Conservation (phyloP, 208 protist genomes). For the Leishmania tarentolae region DNA sequence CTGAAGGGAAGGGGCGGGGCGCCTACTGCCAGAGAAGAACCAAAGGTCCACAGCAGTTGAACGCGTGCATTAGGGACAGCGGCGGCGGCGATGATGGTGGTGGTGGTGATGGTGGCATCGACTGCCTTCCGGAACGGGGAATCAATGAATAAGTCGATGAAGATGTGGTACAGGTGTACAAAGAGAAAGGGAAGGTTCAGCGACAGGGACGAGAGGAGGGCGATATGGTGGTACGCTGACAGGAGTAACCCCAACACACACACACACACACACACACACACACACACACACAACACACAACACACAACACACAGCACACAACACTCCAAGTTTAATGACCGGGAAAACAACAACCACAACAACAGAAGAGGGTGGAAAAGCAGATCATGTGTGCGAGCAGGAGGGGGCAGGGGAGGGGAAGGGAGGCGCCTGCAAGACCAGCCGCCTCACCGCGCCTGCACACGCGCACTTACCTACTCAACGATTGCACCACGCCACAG, state of each 20-base stretch:
- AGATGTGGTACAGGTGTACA: background rate
- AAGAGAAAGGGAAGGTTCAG: background rate
- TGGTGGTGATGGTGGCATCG: background rate
- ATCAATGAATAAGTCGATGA: background rate
- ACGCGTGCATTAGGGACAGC: too few species aligned
- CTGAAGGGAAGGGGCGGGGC: background rate
- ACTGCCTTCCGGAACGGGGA: background rate
- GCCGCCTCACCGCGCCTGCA: too few species aligned
- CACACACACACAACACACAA: background rate
- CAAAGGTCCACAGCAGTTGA: background rate
- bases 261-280: background rate
- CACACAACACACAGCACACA: background rate
- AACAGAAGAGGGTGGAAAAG: background rate
- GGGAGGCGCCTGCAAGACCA: background rate
- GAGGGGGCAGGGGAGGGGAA: too few species aligned
- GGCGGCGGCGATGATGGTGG: too few species aligned
- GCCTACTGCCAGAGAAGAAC: background rate
- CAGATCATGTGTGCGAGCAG: background rate
- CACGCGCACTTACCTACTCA: too few species aligned
- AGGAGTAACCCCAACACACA: background rate
- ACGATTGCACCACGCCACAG: background rate
- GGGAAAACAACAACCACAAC: background rate
- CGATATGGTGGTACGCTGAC: too few species aligned
- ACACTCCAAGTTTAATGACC: background rate
- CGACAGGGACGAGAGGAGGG: background rate